Base-by-base conservation (phyloP, 163 green algal genomes). In the Scenedesmus sp. region DNA sequence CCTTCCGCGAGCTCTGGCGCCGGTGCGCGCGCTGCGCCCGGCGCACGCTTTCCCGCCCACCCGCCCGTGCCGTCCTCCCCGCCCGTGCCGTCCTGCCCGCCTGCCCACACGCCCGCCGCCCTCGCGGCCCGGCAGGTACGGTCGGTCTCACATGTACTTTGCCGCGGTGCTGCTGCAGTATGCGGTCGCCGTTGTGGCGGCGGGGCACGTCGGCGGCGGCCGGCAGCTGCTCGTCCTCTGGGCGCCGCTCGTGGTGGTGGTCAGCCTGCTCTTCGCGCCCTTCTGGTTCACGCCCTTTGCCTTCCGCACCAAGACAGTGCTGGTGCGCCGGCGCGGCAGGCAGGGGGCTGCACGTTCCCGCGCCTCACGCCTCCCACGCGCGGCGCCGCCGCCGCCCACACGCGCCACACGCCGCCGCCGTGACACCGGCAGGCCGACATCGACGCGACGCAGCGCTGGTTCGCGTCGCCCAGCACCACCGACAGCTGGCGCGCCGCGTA, bases 261-360 rank as follows among this genome's bases (percentile, higher is more conserved):
- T 93, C n/a, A 84, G 74, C 63, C 80, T 94, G 29, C 67, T 93
- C 58, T 87, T 83, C 33, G 70, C 83, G 26, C 91, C 91, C 33
- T 94, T 94, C 72, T 95, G 91, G 91, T 95, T 94, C 86, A 94
- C 91, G 70, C 91, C 91, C 6, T 84, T 89, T 54, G 86, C 87
- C 48, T 93, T 93, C 77, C 72, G 34, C 48, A 66, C 50, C 42
- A 4, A 62, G 15, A 24, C 26, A 14, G 66, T 75, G 13, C 26
- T 60, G 66, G 47, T 75, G 18, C 9, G 64, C 34, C 60, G 22
- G 10, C 18, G 24, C 22, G n/a, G 13, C 64, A n/a, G n/a, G n/a
- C n/a, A n/a, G n/a, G n/a, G n/a, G n/a, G n/a, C n/a, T n/a, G n/a
- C n/a, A n/a, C n/a, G n/a, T n/a, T n/a, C n/a, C n/a, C n/a, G n/a